Evolutionary conservation across 1,284 basidiomycete genomes (phyloP), one percentile per base, ranked within the genome.

Genomic region (Pyrrhoderma noxium): DNA sequence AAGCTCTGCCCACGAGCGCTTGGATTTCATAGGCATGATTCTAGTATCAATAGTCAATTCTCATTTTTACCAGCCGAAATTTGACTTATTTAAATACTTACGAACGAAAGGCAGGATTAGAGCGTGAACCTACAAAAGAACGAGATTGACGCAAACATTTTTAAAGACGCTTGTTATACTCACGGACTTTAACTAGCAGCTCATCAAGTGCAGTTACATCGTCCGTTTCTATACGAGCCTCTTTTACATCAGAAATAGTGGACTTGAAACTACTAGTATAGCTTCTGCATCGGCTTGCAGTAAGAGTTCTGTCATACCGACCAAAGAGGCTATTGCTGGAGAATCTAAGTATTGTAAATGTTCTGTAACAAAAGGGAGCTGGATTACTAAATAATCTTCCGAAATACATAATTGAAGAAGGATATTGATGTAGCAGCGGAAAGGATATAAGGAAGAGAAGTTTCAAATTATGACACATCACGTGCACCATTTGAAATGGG

Each of bases 141-240:
- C 27, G 5, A 5, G 27, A 31, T 31, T 31, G 11, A 31, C 5
- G 27, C 27, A 5, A 31, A 31, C 5, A 31, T n/a, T n/a, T n/a
- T n/a, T n/a, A 31, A 11, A 31, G 27, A 5, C 11, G 11, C 27
- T 5, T 5, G 27, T 5, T 31, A 31, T 23, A 76, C 81, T 72
- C 59, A 84, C 82, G 72, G 60, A 79, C 75, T 41, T 66, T 66
- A 52, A 71, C 73, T 56, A 85, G 65, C 16, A 84, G 65, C n/a
- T 61, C 65, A 61, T 83, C 80, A 70, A 85, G 78, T 3, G 70
- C 67, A 9, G 67, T 71, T 14, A 85, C 71, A 65, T 81, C 78
- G 51, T 80, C 70, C 2, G 74, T 78, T 63, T 83, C 82, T 36
- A 74, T 51, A 46, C 47, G 45, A 27, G 43, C 51, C 48, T 49